These are phyloP conservation scores for Endoconidiophora laricicola DNA, from an alignment of 2,329 filamentous ascomycete genomes.

Conservation along the genomic window DNA sequence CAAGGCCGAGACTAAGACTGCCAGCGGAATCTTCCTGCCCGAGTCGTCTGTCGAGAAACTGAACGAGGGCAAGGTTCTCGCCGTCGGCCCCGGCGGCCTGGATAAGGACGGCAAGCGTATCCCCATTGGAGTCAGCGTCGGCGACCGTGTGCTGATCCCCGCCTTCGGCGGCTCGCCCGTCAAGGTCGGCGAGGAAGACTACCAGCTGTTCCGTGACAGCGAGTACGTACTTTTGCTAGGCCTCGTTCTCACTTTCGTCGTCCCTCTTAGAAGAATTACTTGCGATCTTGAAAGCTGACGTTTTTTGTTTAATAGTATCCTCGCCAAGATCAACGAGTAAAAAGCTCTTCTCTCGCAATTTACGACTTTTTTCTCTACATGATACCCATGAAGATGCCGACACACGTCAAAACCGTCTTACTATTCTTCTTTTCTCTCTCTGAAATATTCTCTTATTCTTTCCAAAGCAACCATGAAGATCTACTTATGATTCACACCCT, in stretches of 20 bases:
- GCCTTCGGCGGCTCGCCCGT: slow-evolving; percentile 90
- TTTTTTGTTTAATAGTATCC: slow-evolving; percentile 44
- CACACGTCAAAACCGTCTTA: neutral
- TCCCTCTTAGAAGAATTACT: neutral
- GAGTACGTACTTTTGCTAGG: slow-evolving; percentile 51
- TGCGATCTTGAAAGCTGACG: neutral
- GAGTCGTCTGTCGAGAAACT: slow-evolving; percentile 95
- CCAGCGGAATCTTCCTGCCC: slow-evolving; percentile 91
- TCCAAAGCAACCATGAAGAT: no score
- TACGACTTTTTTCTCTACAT: neutral
- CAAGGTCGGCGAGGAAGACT: slow-evolving; percentile 97
- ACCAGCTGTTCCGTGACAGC: slow-evolving; percentile 86
- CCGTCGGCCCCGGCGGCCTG: slow-evolving; percentile 75
- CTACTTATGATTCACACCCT: no score
- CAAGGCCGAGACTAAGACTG: slow-evolving; percentile 94
- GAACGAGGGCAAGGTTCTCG: slow-evolving; percentile 92
- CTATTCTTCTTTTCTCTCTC: neutral
- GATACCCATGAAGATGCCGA: slow-evolving; percentile 5
- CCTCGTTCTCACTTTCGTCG: neutral
- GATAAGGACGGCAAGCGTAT: slow-evolving; percentile 83
- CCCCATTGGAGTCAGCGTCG: slow-evolving; percentile 62
- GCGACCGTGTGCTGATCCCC: slow-evolving; percentile 91
- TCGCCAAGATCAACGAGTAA: slow-evolving; percentile 98
- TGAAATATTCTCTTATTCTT: neutral
- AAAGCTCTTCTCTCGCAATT: neutral